Base-by-base conservation (phyloP, 768 basidiomycete genomes). In the Boletus reticuloceps region DNA sequence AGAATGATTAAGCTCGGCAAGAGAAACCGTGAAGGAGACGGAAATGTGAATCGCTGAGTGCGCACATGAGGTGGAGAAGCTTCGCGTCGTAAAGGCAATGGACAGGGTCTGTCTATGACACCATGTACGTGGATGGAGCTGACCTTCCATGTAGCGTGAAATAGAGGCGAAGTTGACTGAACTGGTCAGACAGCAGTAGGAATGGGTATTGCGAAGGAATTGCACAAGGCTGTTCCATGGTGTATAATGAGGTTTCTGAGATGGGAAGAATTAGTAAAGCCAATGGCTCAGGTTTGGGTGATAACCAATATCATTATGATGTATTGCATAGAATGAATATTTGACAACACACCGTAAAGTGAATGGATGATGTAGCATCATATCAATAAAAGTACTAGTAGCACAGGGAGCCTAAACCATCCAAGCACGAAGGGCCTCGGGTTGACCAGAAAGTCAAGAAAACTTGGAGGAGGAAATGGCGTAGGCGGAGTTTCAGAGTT, bases 11-110 rank as follows among this genome's bases (percentile, higher is more conserved):
- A 81, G 83, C 25, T 73, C 74, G 2, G 72, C 80, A 19, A 77
- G 79, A 42, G 75, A 78, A 27, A 82, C 80, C 9, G 83, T 85
- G 4, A 75, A 67, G 50, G 79, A 84, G 50, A 77, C 81, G 22
- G 88, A 86, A 1, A 76, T 81, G 48, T 79, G 79, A 60, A 73
- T 91, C 50, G 79, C 83, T 48, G 84, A 84, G 51, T 91, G 91
- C 75, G 79, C 80, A 17, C 77, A 81, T 50, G 88, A 91, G 63
- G 79, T 93, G 2, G 88, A 91, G 60, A 77, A 78, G 58, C 67
- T 91, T 50, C 74, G 88, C 31, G 74, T 76, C 19, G 77, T 83
- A 61, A 85, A 86, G 65, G 81, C 80, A 36, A 83, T 83, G 9
- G 89, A 91, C 60, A 89, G 91, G 74, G 69, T 72, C 40, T 11